Percentiles rank a stretch among this genome's conserved stretches.
Conservation (phyloP, 2,329 filamentous ascomycete genomes). For the Amesomyces nigricolor region DNA sequence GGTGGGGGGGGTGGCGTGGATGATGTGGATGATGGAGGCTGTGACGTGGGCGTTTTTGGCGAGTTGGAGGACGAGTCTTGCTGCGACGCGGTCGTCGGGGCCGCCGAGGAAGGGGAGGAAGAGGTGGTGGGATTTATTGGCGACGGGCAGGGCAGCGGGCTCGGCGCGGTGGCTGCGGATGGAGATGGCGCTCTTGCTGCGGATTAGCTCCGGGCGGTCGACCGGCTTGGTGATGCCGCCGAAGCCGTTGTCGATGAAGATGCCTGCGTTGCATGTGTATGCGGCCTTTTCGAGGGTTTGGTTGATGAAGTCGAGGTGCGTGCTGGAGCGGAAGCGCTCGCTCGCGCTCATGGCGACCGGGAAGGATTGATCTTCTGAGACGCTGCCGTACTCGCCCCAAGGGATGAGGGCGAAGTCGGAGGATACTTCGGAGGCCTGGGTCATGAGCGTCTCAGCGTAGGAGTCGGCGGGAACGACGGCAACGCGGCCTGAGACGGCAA, state of each 20-base stretch:
- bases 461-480: conserved; percentile 71
- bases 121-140: conserved; percentile 71
- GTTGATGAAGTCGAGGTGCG: conserved; percentile 70
- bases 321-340: conserved; percentile 56
- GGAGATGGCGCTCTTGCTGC: conserved; percentile 52
- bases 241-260: conserved; percentile 67
- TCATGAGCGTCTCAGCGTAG: conserved; percentile 71
- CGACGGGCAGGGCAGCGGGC: conserved; percentile 50
- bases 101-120: conserved; percentile 86
- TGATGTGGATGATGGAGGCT: conserved; percentile 65
- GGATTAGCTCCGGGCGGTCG: conserved; percentile 38
- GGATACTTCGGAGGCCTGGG: conserved; percentile 61
- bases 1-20: conserved; percentile 25
- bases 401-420: conserved; percentile 77
- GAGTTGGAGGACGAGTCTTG: conserved; percentile 78
- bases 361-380: conserved; percentile 57
- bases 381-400: conserved; percentile 78
- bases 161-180: conserved; percentile 51
- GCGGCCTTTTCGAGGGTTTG: conserved; percentile 56
- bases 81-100: conserved; percentile 70
- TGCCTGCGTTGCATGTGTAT: conserved; percentile 57
- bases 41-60: conserved; percentile 74
- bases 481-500: conserved; percentile 76
- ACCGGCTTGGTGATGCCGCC: conserved; percentile 33
- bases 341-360: conserved; percentile 39